phyloP scores from a whole-genome alignment of 176 grass and related monocot genomes.

The Musa schizocarpa region DNA sequence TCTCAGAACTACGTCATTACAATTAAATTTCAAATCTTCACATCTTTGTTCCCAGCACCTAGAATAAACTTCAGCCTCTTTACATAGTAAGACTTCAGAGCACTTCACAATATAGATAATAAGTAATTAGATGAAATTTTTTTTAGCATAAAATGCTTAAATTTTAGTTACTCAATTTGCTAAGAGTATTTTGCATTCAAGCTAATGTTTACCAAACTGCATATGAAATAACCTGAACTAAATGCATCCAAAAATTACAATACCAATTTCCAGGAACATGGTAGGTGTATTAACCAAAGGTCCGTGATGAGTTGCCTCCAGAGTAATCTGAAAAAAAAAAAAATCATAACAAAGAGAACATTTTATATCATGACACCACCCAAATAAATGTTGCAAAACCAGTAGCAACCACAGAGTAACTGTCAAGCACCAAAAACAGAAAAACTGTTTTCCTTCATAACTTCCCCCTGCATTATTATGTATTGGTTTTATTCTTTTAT shows the following conservation, averaged over 20 bases:
- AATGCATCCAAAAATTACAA: background rate
- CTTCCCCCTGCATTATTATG: too few species aligned
- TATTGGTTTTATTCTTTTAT: too few species aligned
- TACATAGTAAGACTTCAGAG: too few species aligned
- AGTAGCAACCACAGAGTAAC: background rate
- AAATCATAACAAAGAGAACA: background rate
- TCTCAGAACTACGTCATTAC: background rate
- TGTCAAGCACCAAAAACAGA: background rate
- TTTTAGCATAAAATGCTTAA: background rate
- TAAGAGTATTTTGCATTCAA: background rate
- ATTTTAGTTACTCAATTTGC: background rate
- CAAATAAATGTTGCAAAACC: background rate
- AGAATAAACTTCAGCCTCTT: background rate
- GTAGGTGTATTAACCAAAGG: conserved; percentile 69
- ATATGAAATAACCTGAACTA: background rate
- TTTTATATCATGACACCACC: background rate
- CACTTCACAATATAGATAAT: too few species aligned
- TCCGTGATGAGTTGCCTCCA: conserved; percentile 93
- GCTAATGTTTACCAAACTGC: background rate
- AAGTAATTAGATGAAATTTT: too few species aligned
- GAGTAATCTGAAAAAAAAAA: conserved; percentile 42
- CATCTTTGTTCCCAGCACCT: background rate
- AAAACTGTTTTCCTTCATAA: background rate
- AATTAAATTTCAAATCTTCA: background rate
- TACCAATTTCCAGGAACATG: conserved; percentile 96